Base-by-base conservation (phyloP, 1,284 basidiomycete species). In the Sporisorium exsertum region DNA sequence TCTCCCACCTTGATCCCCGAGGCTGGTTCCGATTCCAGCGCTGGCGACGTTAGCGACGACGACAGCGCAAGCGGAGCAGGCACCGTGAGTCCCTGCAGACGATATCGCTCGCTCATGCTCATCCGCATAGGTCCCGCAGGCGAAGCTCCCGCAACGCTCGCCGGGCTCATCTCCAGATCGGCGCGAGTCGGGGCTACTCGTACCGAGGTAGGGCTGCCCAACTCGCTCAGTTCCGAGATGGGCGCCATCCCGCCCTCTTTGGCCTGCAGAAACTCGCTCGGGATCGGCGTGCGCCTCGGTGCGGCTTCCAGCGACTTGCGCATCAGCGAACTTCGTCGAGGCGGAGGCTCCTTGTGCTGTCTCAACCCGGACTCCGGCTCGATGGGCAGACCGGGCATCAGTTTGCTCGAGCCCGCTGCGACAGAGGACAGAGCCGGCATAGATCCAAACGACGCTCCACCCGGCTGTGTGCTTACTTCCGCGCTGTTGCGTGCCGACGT, bases 31-130 rank as follows among this genome's bases (percentile, higher is more conserved):
- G 59, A 58, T n/a, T 40, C 50, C 16, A 65, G 45, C 29, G 50
- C 32, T 1, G 64, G 69, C 45, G 70, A 72, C n/a, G 64, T 22
- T 3, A 68, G 49, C 52, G 59, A 59, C 16, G 53, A 61, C 22
- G 70, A 72, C 29, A 72, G 50, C 24, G 70, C 56, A 49, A 72
- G 50, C 9, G 70, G 64, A 9, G 61, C 60, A 20, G 70, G 70
- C 47, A 72, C 70, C 1, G 64, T 72, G 43, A 72, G 24, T 5
- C 70, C 70, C 27, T 64, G 64, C 49, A 63, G 26, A 43, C 60
- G 56, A 32, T 69, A 70, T n/a, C 66, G 62, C 45, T 69, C 72
- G 66, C 72, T 66, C 63, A 74, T 66, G 60, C 72, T 74, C 66
- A 74, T 68, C 37, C 71, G 57, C 15, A 20, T 46, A 2, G 53